phyloP scores from a whole-genome alignment of 805 yeast genomes.

The Zygosaccharomyces pseudorouxii region DNA sequence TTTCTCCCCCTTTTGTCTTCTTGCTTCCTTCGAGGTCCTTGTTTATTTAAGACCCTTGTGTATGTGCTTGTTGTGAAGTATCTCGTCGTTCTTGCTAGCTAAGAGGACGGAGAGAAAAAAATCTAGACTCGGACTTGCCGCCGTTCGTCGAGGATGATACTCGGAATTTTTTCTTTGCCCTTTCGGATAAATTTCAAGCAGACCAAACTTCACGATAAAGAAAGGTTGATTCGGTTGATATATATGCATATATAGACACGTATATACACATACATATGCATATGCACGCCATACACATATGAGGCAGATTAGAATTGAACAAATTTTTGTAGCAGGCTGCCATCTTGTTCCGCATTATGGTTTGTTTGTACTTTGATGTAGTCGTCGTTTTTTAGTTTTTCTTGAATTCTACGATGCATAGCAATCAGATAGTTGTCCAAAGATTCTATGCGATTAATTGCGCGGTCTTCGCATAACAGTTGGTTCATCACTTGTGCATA shows the following conservation, averaged over 20 bases:
- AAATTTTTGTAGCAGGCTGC: constrained; percentile 31
- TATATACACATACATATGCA: no score
- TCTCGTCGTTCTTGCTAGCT: background rate
- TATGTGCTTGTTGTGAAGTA: background rate
- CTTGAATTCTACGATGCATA: constrained; percentile 60
- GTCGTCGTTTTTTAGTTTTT: constrained; percentile 46
- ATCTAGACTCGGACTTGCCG: background rate
- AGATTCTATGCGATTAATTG: constrained; percentile 47
- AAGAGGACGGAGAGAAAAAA: background rate
- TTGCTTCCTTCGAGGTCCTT: background rate
- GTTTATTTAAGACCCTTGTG: background rate
- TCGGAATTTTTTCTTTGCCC: background rate
- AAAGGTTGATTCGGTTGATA: background rate
- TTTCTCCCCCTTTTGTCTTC: background rate
- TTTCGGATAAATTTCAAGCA: background rate
- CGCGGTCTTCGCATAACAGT: constrained; percentile 69
- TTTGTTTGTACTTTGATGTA: constrained; percentile 23
- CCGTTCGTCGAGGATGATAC: constrained; percentile 2
- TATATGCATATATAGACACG: background rate
- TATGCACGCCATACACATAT: background rate
- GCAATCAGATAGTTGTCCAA: constrained; percentile 63
- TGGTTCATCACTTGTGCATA: constrained; percentile 41
- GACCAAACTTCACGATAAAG: background rate
- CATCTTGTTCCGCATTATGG: constrained; percentile 7
- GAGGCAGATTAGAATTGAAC: constrained; percentile 27